phyloP scores from a whole-genome alignment of 169 alveolate genomes.

The Plasmodium fragile region DNA sequence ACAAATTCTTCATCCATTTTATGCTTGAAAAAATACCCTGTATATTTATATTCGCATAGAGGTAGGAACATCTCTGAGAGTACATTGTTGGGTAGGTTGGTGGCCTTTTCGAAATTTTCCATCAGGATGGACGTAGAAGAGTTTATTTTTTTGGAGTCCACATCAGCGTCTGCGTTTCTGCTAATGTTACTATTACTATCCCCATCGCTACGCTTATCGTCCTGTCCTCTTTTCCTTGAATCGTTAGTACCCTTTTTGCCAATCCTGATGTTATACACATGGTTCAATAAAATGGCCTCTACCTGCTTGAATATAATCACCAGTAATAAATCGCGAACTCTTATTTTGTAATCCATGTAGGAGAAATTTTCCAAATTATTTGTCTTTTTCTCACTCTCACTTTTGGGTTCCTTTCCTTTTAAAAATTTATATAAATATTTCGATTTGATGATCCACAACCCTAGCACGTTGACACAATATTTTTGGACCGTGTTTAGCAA shows the following conservation, averaged over 20 bases:
- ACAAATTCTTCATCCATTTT: conserved; percentile 68
- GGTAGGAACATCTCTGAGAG: conserved; percentile 56
- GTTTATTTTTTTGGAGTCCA: conserved; percentile 39
- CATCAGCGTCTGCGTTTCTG: background rate
- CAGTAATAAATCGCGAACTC: conserved; percentile 58
- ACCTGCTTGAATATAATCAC: conserved; percentile 68
- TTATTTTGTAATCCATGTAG: conserved; percentile 68
- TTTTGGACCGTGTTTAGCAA: conserved; percentile 31
- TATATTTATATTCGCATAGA: conserved; percentile 71
- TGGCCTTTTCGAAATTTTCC: conserved; percentile 77
- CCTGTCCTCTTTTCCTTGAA: background rate
- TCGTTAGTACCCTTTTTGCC: background rate
- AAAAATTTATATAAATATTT: conserved; percentile 75
- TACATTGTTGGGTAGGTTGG: conserved; percentile 57
- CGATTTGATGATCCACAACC: conserved; percentile 74
- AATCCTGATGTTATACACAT: conserved; percentile 10
- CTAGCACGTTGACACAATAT: conserved; percentile 66
- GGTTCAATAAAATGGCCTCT: conserved; percentile 44
- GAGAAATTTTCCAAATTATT: conserved; percentile 28
- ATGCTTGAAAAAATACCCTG: conserved; percentile 74
- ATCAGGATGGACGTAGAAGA: conserved; percentile 53
- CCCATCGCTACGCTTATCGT: background rate
- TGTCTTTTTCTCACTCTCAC: conserved; percentile 16
- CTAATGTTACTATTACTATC: background rate
- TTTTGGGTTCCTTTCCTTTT: conserved; percentile 44